These are phyloP conservation scores for Acanthamoeba sp. DNA, from an alignment of 208 protist species.

Conservation along the genomic window DNA sequence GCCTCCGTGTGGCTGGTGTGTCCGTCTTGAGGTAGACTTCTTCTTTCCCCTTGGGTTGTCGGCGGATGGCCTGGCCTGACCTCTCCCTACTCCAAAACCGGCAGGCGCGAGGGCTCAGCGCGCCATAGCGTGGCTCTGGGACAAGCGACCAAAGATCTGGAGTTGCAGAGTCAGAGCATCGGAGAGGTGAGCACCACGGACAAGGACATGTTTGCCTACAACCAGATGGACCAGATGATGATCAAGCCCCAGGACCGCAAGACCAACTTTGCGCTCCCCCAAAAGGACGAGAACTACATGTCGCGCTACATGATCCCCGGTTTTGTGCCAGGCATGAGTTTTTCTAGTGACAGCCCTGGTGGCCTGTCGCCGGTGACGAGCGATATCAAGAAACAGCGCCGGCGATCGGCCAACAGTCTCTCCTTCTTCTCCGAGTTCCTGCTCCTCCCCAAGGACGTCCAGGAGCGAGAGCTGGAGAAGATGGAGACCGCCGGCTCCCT, in stretches of 20 bases:
- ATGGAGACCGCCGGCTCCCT: neutral
- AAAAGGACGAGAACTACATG: neutral
- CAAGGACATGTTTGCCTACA: neutral
- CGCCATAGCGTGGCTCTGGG: neutral
- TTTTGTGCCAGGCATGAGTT: neutral
- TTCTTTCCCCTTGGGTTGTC: too few relatives aligned
- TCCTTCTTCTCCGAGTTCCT: conserved; percentile 53
- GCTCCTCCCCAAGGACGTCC: neutral
- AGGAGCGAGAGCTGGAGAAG: neutral
- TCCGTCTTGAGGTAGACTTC: neutral
- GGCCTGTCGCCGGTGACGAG: neutral
- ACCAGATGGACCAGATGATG: conserved; percentile 18
- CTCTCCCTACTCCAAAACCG: too few relatives aligned
- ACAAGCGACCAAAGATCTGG: too few relatives aligned
- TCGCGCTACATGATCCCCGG: conserved; percentile 49
- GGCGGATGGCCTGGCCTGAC: too few relatives aligned
- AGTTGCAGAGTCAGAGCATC: too few relatives aligned
- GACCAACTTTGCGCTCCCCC: conserved; percentile 29
- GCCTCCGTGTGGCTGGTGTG: neutral
- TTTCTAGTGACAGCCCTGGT: too few relatives aligned
- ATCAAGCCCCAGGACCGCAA: neutral
- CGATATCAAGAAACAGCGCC: neutral
- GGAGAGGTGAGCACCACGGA: neutral
- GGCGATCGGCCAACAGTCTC: conserved; percentile 33
- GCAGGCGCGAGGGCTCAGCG: neutral